phyloP scores from a whole-genome alignment of 371 early-diverging fungal genomes.

The Mucor irregularis region DNA sequence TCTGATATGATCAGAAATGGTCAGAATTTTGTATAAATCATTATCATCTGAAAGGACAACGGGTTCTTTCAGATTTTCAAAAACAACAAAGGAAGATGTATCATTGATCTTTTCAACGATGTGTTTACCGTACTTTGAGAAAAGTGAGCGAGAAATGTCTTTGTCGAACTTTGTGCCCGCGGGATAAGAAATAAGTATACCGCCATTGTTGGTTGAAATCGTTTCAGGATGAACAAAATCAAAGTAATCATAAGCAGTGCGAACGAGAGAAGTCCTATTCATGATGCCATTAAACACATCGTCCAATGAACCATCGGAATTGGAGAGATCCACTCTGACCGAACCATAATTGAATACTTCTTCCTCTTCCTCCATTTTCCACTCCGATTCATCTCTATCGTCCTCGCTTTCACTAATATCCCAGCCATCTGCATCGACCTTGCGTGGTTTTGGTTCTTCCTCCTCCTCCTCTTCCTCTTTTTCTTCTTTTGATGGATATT shows the following conservation, averaged over 20 bases:
- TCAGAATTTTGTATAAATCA: too few species aligned
- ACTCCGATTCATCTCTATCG: constrained; percentile 19
- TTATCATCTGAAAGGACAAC: too few species aligned
- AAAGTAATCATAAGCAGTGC: constrained; percentile 39
- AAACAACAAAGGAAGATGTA: constrained; percentile 32
- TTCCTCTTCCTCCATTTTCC: constrained; percentile 24
- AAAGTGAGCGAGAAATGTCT: constrained; percentile 3
- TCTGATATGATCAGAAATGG: not conserved
- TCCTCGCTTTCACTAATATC: constrained; percentile 42
- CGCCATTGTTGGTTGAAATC: constrained; percentile 11
- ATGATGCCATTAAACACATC: constrained; percentile 17
- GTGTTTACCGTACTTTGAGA: constrained; percentile 26
- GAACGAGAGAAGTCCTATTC: constrained; percentile 39
- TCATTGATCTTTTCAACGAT: constrained; percentile 27
- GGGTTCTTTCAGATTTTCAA: constrained; percentile 24
- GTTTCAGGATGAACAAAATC: constrained; percentile 32
- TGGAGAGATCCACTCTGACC: constrained; percentile 20
- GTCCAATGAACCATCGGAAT: constrained; percentile 11
- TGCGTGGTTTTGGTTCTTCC: constrained; percentile 1
- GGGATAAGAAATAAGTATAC: constrained; percentile 13
- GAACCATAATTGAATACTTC: constrained; percentile 47
- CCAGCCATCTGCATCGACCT: constrained; percentile 30
- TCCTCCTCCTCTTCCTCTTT: constrained; percentile 12
- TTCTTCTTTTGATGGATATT: constrained; percentile 1
- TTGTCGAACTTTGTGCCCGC: not conserved